Conservation (phyloP, 768 basidiomycete genomes). For the Russula earlei region DNA sequence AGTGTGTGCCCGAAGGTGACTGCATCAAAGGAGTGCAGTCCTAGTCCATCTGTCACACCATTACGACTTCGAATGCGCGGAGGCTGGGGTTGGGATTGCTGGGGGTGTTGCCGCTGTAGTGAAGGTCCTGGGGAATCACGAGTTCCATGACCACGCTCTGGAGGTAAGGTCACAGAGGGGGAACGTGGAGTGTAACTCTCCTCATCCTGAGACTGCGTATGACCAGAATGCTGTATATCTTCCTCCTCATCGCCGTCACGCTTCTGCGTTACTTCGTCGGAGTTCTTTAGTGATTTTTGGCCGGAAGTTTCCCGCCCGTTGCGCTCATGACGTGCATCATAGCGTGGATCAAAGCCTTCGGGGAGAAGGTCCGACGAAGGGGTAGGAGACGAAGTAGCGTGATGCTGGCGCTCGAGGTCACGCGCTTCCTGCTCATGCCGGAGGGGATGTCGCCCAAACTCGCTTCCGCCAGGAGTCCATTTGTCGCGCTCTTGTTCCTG, state of each 20-base stretch:
- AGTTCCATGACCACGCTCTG: not conserved
- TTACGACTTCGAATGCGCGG: conserved; percentile 18
- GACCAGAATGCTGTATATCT: conserved; percentile 10
- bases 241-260: conserved; percentile 4
- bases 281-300: not conserved
- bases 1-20: conserved; percentile 11
- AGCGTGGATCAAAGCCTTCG: conserved; percentile 13
- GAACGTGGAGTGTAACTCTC: conserved; percentile 21
- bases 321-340: conserved; percentile 15
- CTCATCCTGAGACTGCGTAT: conserved; percentile 16
- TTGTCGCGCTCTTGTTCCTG: conserved; percentile 13
- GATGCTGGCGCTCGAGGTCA: conserved; percentile 11
- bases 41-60: conserved; percentile 17
- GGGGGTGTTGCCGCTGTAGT: conserved; percentile 1
- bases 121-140: conserved; percentile 3
- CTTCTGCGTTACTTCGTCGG: not conserved
- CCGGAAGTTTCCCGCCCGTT: not conserved
- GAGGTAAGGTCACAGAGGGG: conserved; percentile 13
- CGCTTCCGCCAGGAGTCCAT: conserved; percentile 11
- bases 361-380: conserved; percentile 21
- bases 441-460: conserved; percentile 9
- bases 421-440: conserved; percentile 15
- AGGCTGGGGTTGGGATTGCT: conserved; percentile 1
- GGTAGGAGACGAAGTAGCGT: conserved; percentile 11
- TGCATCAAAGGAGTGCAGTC: conserved; percentile 16